These are phyloP conservation scores for Alternaria alternata DNA, from an alignment of 2,329 filamentous ascomycete species.

Conservation along the genomic window DNA sequence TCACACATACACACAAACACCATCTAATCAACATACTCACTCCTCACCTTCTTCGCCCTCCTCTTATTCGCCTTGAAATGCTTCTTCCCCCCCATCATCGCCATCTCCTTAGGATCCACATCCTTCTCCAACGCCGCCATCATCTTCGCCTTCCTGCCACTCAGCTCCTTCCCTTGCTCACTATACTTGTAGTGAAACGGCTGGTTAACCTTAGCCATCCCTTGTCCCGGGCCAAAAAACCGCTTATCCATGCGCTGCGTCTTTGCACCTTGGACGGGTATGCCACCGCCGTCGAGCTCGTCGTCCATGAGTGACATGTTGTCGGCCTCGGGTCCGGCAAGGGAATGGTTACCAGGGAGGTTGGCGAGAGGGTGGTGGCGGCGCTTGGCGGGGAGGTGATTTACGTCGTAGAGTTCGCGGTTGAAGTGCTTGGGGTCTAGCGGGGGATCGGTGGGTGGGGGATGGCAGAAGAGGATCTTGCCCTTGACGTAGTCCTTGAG, in stretches of 20 bases:
- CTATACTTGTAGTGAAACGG: slow-evolving; percentile 93
- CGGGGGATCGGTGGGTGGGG: slow-evolving; percentile 72
- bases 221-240: slow-evolving; percentile 79
- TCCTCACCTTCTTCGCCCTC: slow-evolving; percentile 63
- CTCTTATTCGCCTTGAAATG: slow-evolving; percentile 85
- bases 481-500: slow-evolving; percentile 98
- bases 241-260: slow-evolving; percentile 80
- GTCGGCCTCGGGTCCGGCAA: slow-evolving; percentile 40
- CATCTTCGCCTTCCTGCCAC: slow-evolving; percentile 81
- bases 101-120: slow-evolving; percentile 80
- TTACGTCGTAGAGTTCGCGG: slow-evolving; percentile 82
- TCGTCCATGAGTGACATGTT: slow-evolving; percentile 54
- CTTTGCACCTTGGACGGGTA: slow-evolving; percentile 68
- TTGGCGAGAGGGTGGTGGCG: slow-evolving; percentile 67
- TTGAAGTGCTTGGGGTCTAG: slow-evolving; percentile 84
- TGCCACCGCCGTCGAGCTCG: slow-evolving; percentile 56
- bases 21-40: slow-evolving; percentile 45
- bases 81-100: slow-evolving; percentile 79
- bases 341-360: slow-evolving; percentile 49
- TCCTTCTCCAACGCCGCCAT: slow-evolving; percentile 86
- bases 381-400: slow-evolving; percentile 82
- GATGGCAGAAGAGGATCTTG: slow-evolving; percentile 90
- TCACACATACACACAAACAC: too few relatives aligned
- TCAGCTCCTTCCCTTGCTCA: slow-evolving; percentile 83
- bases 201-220: slow-evolving; percentile 71